Evolutionary conservation across 192 early-diverging fungal species (phyloP).

Genomic region (Funneliformis mosseae): DNA sequence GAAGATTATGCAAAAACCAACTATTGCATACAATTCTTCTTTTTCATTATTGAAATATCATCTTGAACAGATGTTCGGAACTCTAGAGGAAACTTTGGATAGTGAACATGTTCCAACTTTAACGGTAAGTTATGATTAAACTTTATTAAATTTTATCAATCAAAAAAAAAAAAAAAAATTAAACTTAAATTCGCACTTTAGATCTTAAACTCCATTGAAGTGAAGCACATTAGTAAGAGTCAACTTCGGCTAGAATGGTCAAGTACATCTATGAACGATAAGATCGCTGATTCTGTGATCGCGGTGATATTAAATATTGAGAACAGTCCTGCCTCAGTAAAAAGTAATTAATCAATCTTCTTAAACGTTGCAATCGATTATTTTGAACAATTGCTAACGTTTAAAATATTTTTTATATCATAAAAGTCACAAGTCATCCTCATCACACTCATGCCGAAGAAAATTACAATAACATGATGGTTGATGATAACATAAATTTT

Average conservation of each 20-base stretch:
- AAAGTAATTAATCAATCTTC: constrained; percentile 37
- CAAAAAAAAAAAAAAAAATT: not conserved
- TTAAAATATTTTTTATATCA: not conserved
- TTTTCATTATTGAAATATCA: constrained; percentile 85
- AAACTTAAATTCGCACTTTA: not conserved
- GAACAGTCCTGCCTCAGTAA: constrained; percentile 86
- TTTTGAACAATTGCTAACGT: not conserved
- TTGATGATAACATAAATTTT: not conserved
- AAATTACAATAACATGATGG: not conserved
- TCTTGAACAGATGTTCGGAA: constrained; percentile 94
- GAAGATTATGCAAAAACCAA: constrained; percentile 75
- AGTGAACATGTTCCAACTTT: constrained; percentile 38
- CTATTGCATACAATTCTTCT: constrained; percentile 74
- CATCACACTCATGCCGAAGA: constrained; percentile 9
- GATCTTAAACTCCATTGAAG: constrained; percentile 68
- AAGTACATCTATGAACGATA: constrained; percentile 89
- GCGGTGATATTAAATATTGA: constrained; percentile 86
- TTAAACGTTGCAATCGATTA: not conserved
- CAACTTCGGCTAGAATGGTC: constrained; percentile 88
- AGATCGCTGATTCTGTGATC: constrained; percentile 93
- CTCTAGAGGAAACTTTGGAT: constrained; percentile 53
- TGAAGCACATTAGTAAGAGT: constrained; percentile 60
- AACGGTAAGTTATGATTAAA: constrained; percentile 31
- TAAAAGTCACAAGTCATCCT: not conserved
- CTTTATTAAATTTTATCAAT: not conserved